Percentiles rank a stretch among this genome's conserved stretches.
Conservation (phyloP, 2,329 filamentous ascomycete genomes). For the Stromatinia cepivora region DNA sequence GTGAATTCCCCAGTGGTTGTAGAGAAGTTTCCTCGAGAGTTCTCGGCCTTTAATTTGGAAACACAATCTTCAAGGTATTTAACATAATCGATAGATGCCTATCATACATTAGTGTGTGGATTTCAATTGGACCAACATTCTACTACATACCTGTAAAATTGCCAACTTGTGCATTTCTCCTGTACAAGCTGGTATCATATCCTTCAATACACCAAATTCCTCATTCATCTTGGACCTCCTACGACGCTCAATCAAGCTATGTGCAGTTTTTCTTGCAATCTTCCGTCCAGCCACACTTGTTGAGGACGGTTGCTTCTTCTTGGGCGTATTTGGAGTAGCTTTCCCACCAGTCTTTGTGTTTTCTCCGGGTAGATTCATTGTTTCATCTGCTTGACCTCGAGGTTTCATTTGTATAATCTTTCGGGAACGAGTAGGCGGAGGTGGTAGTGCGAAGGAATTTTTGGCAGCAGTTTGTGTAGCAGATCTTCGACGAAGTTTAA, state of each 20-base stretch:
- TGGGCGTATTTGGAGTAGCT: slow-evolving; percentile 43
- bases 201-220: slow-evolving; percentile 89
- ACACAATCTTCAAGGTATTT: slow-evolving; percentile 92
- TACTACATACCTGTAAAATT: slow-evolving; percentile 74
- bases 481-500: slow-evolving; percentile 49
- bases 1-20: slow-evolving; percentile 30
- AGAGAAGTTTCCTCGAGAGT: slow-evolving; percentile 34
- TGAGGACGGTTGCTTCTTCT: slow-evolving; percentile 74
- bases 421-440: slow-evolving; percentile 84
- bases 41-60: slow-evolving; percentile 67
- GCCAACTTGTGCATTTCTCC: slow-evolving; percentile 98
- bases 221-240: slow-evolving; percentile 98
- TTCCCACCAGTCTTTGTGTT: slow-evolving; percentile 28
- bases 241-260: slow-evolving; percentile 89
- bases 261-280: slow-evolving; percentile 92
- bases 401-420: slow-evolving; percentile 99
- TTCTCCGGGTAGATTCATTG: slow-evolving; percentile 25
- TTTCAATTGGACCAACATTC: too few species aligned
- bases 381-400: slow-evolving; percentile 46
- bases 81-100: slow-evolving; percentile 96
- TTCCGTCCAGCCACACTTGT: slow-evolving; percentile 88
- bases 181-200: slow-evolving; percentile 93
- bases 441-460: slow-evolving; percentile 77
- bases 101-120: slow-evolving; percentile 24
- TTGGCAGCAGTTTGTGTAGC: slow-evolving; percentile 47